Evolutionary conservation across 306 rosid genomes (phyloP).

Genomic region (Comarum palustre): DNA sequence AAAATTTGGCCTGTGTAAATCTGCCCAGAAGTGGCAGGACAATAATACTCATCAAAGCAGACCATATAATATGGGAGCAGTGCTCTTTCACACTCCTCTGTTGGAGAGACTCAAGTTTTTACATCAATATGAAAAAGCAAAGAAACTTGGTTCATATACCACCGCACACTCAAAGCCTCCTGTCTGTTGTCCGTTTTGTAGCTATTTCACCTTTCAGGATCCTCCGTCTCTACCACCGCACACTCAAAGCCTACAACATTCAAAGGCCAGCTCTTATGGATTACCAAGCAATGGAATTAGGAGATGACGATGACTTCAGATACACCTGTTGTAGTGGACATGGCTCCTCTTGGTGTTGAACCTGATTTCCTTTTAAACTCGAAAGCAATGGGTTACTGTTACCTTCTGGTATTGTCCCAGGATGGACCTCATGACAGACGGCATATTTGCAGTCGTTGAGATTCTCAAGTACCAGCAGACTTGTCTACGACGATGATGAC

Average conservation of each 20-base stretch:
- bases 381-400: conserved; percentile 5
- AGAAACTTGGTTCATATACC: too few species aligned
- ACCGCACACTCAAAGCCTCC: too few species aligned
- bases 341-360: conserved; percentile 14
- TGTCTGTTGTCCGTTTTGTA: too few species aligned
- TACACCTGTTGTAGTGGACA: conserved; percentile 21
- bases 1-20: too few species aligned
- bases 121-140: too few species aligned
- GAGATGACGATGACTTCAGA: background rate
- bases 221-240: too few species aligned
- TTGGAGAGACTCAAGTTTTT: too few species aligned
- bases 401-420: conserved; percentile 35
- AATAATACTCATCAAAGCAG: too few species aligned
- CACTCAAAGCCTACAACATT: too few species aligned
- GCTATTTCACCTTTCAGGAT: background rate
- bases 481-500: conserved; percentile 21
- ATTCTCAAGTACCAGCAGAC: background rate
- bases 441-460: conserved; percentile 4
- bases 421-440: conserved; percentile 28
- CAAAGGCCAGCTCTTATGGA: background rate
- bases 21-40: too few species aligned
- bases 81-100: too few species aligned
- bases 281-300: conserved; percentile 4
- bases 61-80: too few species aligned
- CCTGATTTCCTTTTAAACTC: conserved; percentile 10